phyloP scores from a whole-genome alignment of 2,329 filamentous ascomycete genomes.

The Apiospora pterosperma region DNA sequence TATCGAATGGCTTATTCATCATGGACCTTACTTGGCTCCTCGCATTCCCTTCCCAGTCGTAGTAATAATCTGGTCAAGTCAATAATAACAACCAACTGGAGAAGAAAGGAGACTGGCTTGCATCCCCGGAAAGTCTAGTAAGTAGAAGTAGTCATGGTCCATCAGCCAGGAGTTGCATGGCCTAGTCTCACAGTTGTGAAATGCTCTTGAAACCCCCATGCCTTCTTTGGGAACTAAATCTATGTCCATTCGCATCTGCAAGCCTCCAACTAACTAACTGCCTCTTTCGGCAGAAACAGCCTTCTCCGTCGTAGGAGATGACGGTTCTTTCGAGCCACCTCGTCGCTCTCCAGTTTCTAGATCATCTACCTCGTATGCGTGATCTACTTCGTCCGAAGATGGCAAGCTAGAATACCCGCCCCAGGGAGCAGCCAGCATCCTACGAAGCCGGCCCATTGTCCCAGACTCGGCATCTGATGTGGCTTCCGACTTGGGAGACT shows the following conservation, averaged over 20 bases:
- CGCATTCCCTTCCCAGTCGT: too few species aligned
- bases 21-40: too few species aligned
- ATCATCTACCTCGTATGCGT: not conserved
- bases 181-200: not conserved
- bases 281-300: not conserved
- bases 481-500: not conserved
- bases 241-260: not conserved
- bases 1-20: too few species aligned
- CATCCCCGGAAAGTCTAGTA: too few species aligned
- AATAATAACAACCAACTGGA: too few species aligned
- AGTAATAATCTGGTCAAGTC: too few species aligned
- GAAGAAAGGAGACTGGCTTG: too few species aligned
- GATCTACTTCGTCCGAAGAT: not conserved
- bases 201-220: not conserved
- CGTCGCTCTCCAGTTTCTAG: not conserved
- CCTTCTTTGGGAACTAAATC: not conserved
- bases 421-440: not conserved
- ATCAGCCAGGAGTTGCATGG: not conserved
- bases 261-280: not conserved
- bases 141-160: too few species aligned
- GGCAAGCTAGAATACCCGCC: not conserved
- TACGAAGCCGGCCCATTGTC: not conserved
- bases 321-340: not conserved
- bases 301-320: not conserved
- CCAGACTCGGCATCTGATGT: not conserved